Conservation (phyloP, 2,329 filamentous ascomycete species). For the Hypoxylon sp. region DNA sequence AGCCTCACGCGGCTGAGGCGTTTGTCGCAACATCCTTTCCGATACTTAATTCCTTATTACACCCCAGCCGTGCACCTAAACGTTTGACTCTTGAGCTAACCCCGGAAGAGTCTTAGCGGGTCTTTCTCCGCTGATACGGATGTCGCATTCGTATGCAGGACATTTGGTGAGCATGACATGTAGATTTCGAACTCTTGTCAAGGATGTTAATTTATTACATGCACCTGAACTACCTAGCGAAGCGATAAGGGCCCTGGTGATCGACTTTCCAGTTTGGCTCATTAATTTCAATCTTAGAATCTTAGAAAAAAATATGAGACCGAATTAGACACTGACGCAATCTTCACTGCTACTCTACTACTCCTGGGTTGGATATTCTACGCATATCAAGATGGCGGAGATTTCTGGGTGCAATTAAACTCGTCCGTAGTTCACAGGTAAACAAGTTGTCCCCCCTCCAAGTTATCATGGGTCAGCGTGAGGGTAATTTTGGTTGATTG, state of each 20-base stretch:
- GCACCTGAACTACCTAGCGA: slow-evolving; percentile 15
- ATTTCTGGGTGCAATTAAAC: slow-evolving; percentile 38
- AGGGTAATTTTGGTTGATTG: slow-evolving; percentile 36
- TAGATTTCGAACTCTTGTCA: slow-evolving; percentile 20
- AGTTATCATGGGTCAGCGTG: slow-evolving; percentile 28
- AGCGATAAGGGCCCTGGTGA: slow-evolving; percentile 25
- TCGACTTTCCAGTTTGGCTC: slow-evolving; percentile 34
- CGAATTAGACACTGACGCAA: slow-evolving; percentile 31
- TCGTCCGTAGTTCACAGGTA: slow-evolving; percentile 19
- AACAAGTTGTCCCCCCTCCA: slow-evolving; percentile 3
- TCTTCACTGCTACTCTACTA: slow-evolving; percentile 22
- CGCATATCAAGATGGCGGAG: slow-evolving; percentile 26
- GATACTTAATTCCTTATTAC: background rate
- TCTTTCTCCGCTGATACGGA: slow-evolving; percentile 40
- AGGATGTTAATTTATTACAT: slow-evolving; percentile 30
- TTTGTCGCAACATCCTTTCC: slow-evolving; percentile 42
- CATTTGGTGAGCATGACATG: slow-evolving; percentile 32
- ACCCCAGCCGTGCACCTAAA: slow-evolving; percentile 31
- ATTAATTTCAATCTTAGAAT: slow-evolving; percentile 36
- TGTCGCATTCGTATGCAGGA: slow-evolving; percentile 41
- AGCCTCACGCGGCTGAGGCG: slow-evolving; percentile 44
- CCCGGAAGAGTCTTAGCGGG: slow-evolving; percentile 26
- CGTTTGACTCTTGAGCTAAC: slow-evolving; percentile 7
- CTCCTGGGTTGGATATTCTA: slow-evolving; percentile 10
- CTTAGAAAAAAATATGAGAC: slow-evolving; percentile 29